These are phyloP conservation scores for Trichothecium roseum DNA, from an alignment of 2,329 filamentous ascomycete genomes.

Conservation along the genomic window DNA sequence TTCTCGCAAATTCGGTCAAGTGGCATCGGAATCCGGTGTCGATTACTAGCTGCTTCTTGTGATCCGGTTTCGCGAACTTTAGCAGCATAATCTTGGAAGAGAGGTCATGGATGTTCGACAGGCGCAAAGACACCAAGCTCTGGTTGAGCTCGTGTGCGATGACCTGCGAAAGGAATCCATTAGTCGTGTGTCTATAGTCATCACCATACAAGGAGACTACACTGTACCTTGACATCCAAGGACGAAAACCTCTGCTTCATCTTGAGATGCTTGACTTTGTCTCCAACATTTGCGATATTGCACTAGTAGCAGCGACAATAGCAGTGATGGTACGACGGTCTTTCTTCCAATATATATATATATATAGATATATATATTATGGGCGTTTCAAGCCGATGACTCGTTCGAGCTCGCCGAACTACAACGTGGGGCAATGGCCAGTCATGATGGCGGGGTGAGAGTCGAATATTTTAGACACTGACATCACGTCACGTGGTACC, in stretches of 20 bases:
- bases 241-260: slow-evolving; percentile 79
- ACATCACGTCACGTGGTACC: slow-evolving; percentile 12
- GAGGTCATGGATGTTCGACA: slow-evolving; percentile 93
- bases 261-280: slow-evolving; percentile 11
- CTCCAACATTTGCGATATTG: no score
- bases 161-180: slow-evolving; percentile 45
- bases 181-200: slow-evolving; percentile 5
- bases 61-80: slow-evolving; percentile 85
- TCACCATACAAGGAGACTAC: background rate
- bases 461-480: slow-evolving; percentile 3
- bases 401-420: slow-evolving; percentile 1
- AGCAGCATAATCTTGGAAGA: slow-evolving; percentile 91
- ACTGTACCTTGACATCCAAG: slow-evolving; percentile 58
- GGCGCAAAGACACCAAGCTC: slow-evolving; percentile 64
- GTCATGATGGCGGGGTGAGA: slow-evolving; percentile 9
- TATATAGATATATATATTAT: no score
- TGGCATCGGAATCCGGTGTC: slow-evolving; percentile 96
- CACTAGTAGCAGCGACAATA: no score
- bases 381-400: no score
- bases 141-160: slow-evolving; percentile 86
- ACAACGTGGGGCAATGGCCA: slow-evolving; percentile 9
- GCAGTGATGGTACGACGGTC: no score
- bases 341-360: no score
- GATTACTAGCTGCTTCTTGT: slow-evolving; percentile 81
- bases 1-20: slow-evolving; percentile 79